These are phyloP conservation scores for Theileria sp. DNA, from an alignment of 169 alveolate genomes.

Conservation along the genomic window DNA sequence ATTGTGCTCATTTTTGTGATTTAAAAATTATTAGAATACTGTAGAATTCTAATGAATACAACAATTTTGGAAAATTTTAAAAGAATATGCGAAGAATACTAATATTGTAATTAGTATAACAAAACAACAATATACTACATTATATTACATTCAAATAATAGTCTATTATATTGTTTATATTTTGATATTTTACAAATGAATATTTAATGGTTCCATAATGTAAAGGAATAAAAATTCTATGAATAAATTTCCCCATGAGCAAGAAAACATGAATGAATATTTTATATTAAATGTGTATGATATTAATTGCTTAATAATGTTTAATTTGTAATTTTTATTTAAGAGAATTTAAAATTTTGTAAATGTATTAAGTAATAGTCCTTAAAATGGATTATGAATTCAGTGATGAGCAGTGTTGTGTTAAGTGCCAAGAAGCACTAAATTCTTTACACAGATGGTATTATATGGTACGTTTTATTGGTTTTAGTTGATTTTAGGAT, in stretches of 20 bases:
- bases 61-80: too few species aligned
- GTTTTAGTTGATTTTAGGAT: constrained; percentile 22
- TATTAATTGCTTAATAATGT: background rate
- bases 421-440: constrained; percentile 37
- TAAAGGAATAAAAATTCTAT: background rate
- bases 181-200: background rate
- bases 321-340: constrained; percentile 14
- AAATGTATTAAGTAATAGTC: background rate
- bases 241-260: constrained; percentile 5
- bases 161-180: background rate
- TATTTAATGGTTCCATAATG: background rate
- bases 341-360: background rate
- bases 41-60: background rate
- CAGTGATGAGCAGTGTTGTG: constrained; percentile 44
- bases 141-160: background rate
- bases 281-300: constrained; percentile 7
- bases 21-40: background rate
- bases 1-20: background rate
- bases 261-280: background rate
- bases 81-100: background rate
- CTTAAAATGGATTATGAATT: constrained; percentile 9
- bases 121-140: background rate
- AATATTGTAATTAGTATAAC: background rate
- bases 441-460: constrained; percentile 38
- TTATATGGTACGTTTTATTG: constrained; percentile 37